Conservation (phyloP, 768 basidiomycete species). For the Mrakia hoshinonis region DNA sequence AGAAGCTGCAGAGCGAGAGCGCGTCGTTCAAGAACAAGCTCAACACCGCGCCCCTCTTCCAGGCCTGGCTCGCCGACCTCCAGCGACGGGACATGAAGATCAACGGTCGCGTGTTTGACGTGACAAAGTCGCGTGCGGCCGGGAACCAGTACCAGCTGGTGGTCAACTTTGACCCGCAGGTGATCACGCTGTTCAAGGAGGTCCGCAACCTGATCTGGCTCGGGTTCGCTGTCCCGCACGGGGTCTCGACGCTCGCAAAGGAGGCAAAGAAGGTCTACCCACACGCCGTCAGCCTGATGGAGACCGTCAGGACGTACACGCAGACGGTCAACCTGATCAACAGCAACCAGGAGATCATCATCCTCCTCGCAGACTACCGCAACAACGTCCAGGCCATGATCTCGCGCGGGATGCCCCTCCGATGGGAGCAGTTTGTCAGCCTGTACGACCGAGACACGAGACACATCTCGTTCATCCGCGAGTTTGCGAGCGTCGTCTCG, state of each 20-base stretch:
- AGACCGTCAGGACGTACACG: slow-evolving; percentile 94
- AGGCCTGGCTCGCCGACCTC: slow-evolving; percentile 95
- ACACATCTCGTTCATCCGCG: slow-evolving; percentile 87
- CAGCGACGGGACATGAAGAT: slow-evolving; percentile 85
- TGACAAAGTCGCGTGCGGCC: slow-evolving; percentile 43
- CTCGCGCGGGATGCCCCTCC: slow-evolving; percentile 79
- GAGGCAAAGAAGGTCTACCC: slow-evolving; percentile 98
- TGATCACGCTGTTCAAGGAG: slow-evolving; percentile 97
- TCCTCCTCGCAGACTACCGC: slow-evolving; percentile 87
- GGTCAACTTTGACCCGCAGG: slow-evolving; percentile 96
- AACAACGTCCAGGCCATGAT: slow-evolving; percentile 93
- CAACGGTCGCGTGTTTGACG: slow-evolving; percentile 84
- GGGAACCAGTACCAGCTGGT: slow-evolving; percentile 67
- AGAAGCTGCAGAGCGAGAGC: slow-evolving; percentile 87
- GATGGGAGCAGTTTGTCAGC: slow-evolving; percentile 95
- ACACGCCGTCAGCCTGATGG: slow-evolving; percentile 85
- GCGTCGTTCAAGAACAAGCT: slow-evolving; percentile 90
- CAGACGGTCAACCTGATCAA: slow-evolving; percentile 90
- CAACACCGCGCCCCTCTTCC: slow-evolving; percentile 85
- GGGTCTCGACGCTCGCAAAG: slow-evolving; percentile 92
- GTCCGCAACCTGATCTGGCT: slow-evolving; percentile 92
- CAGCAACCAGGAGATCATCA: slow-evolving; percentile 80
- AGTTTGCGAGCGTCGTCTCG: slow-evolving; percentile 88
- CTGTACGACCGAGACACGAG: slow-evolving; percentile 84
- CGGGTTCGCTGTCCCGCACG: slow-evolving; percentile 88